phyloP scores from a whole-genome alignment of 1,139 yeast species.

The Nadsonia commutata region DNA sequence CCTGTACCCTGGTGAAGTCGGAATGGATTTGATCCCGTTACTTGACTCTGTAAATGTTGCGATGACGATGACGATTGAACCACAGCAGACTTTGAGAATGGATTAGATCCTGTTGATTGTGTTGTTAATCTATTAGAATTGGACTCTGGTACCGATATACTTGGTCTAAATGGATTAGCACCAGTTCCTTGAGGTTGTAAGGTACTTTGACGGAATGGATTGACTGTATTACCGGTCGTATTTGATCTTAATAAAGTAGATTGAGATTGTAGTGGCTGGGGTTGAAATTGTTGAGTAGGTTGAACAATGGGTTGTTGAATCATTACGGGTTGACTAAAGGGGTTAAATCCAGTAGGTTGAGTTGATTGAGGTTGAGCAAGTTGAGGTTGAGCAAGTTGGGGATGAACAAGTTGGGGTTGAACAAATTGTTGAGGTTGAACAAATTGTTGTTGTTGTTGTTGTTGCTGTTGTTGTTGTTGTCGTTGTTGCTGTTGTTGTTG shows the following conservation, averaged over 20 bases:
- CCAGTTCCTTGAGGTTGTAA: not conserved
- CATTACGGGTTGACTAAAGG: not conserved
- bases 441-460: conserved; percentile 5
- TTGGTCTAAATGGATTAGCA: not conserved
- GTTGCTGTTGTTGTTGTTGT: conserved; percentile 7
- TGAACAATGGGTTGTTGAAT: conserved; percentile 6
- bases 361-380: conserved; percentile 1
- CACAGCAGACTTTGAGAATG: conserved; percentile 1
- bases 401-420: conserved; percentile 9
- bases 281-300: conserved; percentile 7
- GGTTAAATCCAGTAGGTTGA: too few relatives aligned
- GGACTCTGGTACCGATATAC: not conserved
- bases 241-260: not conserved
- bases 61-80: not conserved
- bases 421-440: conserved; percentile 8
- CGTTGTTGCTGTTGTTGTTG: conserved; percentile 8
- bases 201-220: not conserved
- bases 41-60: conserved; percentile 2
- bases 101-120: conserved; percentile 6
- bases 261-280: conserved; percentile 7
- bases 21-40: conserved; percentile 5
- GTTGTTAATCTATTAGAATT: conserved; percentile 6
- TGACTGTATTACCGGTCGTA: not conserved
- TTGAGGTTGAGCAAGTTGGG: conserved; percentile 5
- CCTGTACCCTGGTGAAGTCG: conserved; percentile 5